Base-by-base conservation (phyloP, 1,284 basidiomycete genomes). In the Pseudozyma tsukubaensis region DNA sequence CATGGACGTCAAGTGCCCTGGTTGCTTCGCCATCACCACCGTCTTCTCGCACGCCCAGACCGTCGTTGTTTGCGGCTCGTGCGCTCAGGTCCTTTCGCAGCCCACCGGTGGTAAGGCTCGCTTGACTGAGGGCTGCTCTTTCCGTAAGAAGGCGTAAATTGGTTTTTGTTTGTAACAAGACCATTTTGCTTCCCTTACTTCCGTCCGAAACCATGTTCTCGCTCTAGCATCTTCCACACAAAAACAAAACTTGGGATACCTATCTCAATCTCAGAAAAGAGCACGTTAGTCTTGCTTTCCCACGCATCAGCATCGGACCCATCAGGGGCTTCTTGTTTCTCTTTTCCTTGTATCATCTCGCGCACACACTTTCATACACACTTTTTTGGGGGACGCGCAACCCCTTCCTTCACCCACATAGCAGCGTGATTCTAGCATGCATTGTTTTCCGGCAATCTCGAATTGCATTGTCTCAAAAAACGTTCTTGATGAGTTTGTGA, bases 1-100 rank as follows among this genome's bases (percentile, higher is more conserved):
- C 89, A 99, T 99, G 97, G 97, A 99, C 86, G 95, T 99, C 85
- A 99, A 99, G 88, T 99, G 96, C 89, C 92, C 96, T 64, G 93
- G 93, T 75, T 96, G 94, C 89, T 94, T 96, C 86, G 90, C 92
- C 83, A 95, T 96, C 86, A 94, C 93, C 77, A 94, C 93, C 72
- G 93, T 96, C 81, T 96, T 96, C 89, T 94, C 93, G 76, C 93
- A 96, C 86, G 94, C 94, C 44, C 93, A 94, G 86, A 94, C 92
- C 68, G 94, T 96, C 57, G 94, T 96, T 50, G 87, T 93, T 76
- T 99, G 96, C 87, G 91, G 90, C 76, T 92, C 93, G 59, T 99
- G 96, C 89, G 90, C 93, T 69, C 93, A 92, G 83, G 93, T 98
- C 72, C 89, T 99, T 79, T 97, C 94, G 90, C 96, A 98, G 87